Evolutionary conservation across 2,329 filamentous ascomycete genomes (phyloP), one percentile per base, ranked within the genome.

Genomic region (Myriosclerotinia curreyana): DNA sequence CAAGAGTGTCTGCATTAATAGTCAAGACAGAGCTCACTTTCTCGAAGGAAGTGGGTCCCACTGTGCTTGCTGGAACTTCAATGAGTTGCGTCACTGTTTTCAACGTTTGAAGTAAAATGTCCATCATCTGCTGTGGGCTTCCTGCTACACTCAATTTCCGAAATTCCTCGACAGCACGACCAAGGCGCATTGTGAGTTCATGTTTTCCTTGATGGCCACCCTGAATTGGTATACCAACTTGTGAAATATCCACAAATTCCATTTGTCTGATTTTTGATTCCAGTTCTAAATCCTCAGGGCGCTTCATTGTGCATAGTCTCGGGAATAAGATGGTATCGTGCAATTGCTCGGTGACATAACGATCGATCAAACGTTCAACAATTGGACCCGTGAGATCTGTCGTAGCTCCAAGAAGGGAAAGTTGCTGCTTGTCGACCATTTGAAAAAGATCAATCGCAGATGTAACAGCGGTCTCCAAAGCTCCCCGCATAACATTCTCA

Each of bases 381-480:
- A 96, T 79, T 1, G 93, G 91, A 0, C 95, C 94, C 0, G 95
- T 98, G 60, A 99, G 79, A 74, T 97, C 92, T 2, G 96, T 99
- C 1, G 92, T 96, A 5, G 93, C 91, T 22, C 93, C 95, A 5
- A 99, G 82, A 44, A 96, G 82, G 3, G 94, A 97, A 36, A 99
- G 80, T 72, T 98, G 95, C 72, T 96, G 91, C 75, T 96, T 96
- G 75, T 99, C 95, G 7, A 99, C 94, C 66, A 88, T 87, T 72
- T 98, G 94, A 70, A 99, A 99, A 1, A 98, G 82, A 72, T 99
- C 95, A 69, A 99, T 98, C 0, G 93, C 95, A 12, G 90, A 86
- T 12, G 92, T 96, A 14, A 99, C 91, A 1, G 94, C 93, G 1
- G 91, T 96, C 77, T 99, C 95, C 17, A 98, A 79, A 20, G 92